These are phyloP conservation scores for Acanthamoeba polyphaga DNA, from an alignment of 208 protist species.

Conservation along the genomic window DNA sequence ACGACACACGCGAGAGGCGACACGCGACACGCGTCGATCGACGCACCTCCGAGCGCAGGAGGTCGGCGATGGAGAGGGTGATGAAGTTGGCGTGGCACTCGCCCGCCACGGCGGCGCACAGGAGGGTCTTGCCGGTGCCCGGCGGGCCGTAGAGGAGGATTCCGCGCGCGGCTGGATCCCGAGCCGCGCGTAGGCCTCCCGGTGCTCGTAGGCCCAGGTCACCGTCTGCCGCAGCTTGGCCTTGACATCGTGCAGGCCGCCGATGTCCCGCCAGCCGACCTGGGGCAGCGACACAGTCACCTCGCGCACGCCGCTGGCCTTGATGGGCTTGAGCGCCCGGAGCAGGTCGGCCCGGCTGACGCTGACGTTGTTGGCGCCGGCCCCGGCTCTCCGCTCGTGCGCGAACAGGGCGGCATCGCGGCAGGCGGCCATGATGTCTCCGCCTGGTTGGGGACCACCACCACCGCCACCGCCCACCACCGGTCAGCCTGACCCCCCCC, in stretches of 20 bases:
- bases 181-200: slow-evolving; percentile 23
- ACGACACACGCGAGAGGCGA: too few relatives aligned
- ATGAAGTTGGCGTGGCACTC: slow-evolving; percentile 72
- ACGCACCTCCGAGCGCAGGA: slow-evolving; percentile 59
- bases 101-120: slow-evolving; percentile 51
- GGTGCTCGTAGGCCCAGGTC: slow-evolving; percentile 70
- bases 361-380: background rate
- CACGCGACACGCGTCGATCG: too few relatives aligned
- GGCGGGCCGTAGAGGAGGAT: slow-evolving; percentile 70
- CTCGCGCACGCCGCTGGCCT: slow-evolving; percentile 29
- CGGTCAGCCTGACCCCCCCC: background rate
- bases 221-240: slow-evolving; percentile 50
- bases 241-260: slow-evolving; percentile 65
- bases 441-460: background rate
- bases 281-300: background rate
- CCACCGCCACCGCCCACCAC: background rate
- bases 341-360: background rate
- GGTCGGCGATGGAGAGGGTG: slow-evolving; percentile 44
- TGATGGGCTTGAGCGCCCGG: background rate
- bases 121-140: slow-evolving; percentile 67
- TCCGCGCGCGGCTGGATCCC: slow-evolving; percentile 31
- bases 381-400: background rate
- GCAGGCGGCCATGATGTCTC: slow-evolving; percentile 67
- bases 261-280: slow-evolving; percentile 54
- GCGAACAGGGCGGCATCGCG: slow-evolving; percentile 34